A percentile compares a stretch with the other conserved stretches of the same genome.
phyloP scores from a whole-genome alignment of 805 yeast species.

The Danielia oregonensis region DNA sequence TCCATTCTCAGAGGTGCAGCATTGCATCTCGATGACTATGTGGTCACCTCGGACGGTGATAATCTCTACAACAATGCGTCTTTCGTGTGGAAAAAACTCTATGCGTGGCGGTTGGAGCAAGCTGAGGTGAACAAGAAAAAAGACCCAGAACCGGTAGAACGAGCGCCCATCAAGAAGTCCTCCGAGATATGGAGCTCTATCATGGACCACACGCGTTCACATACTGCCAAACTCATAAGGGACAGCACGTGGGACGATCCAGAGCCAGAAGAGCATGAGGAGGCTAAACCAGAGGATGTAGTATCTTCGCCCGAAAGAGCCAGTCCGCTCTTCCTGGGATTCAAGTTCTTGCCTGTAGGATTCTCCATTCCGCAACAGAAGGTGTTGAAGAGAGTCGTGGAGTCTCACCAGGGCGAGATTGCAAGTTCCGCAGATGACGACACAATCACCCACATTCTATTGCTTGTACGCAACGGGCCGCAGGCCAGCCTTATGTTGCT shows the following conservation, averaged over 20 bases:
- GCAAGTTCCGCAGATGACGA: slow-evolving; percentile 15
- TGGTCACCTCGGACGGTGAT: slow-evolving; percentile 17
- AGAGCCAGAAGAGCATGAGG: slow-evolving; percentile 12
- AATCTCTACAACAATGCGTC: slow-evolving; percentile 24
- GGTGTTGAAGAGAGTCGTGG: slow-evolving; percentile 40
- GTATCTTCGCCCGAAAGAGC: not conserved
- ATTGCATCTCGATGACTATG: slow-evolving; percentile 39
- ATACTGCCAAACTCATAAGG: slow-evolving; percentile 9
- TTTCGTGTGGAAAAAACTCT: slow-evolving; percentile 34
- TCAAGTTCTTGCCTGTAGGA: slow-evolving; percentile 40
- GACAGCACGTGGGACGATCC: slow-evolving; percentile 26
- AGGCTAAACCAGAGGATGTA: not conserved
- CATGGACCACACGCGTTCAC: slow-evolving; percentile 25
- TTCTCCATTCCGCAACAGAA: slow-evolving; percentile 35
- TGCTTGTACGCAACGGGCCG: slow-evolving; percentile 30
- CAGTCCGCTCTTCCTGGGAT: slow-evolving; percentile 36
- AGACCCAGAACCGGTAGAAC: slow-evolving; percentile 6
- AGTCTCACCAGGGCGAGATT: slow-evolving; percentile 42
- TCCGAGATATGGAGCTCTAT: slow-evolving; percentile 43
- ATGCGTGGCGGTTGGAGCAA: slow-evolving; percentile 3
- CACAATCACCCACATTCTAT: slow-evolving; percentile 28
- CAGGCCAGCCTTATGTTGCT: slow-evolving; percentile 24
- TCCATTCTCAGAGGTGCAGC: slow-evolving; percentile 42
- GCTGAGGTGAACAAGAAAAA: not conserved
- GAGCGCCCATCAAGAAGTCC: slow-evolving; percentile 17